Evolutionary conservation across 768 basidiomycete species (phyloP), one percentile per base, ranked within the genome.

Genomic region (Lactarius hengduanensis): DNA sequence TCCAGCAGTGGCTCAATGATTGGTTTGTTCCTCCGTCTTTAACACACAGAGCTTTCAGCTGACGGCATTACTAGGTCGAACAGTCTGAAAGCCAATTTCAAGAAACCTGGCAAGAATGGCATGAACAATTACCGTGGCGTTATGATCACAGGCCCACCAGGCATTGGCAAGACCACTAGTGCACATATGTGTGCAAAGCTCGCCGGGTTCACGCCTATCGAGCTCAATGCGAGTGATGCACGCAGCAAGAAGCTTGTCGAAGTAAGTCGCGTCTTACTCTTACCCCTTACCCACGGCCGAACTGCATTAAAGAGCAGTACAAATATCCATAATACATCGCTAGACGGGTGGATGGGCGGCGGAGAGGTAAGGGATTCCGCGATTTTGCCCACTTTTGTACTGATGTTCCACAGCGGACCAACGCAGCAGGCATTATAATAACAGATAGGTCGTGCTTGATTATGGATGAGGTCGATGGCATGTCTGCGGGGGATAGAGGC

Each of bases 381-480:
- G 34, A 22, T 15, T n/a, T 36, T 22, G 36, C 36, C 34, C 16
- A 50, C 36, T 60, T 40, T 30, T 22, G 22, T 66, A 41, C 13
- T 30, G 34, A 32, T 32, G 15, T 56, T 26, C 20, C 11, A 30
- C 64, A 84, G 87, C 77, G 77, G 26, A 86, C 84, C 10, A 92
- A 91, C 68, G 84, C 86, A 1, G 78, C 85, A 1, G 95, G 91
- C 2, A 80, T 96, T 2, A 73, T 79, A 18, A 87, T 98, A 69
- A 94, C 91, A 0, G 85, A 91, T 71, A 86, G 82, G 74, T 85
- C 91, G 0, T 93, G 94, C 70, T 80, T 99, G 55, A 98, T 99
- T 74, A 98, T 99, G 96, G 97, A 99, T 73, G 97, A 99, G 75
- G 96, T 98, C 2, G 97, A 99, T 70, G 97, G 97, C 1, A 99